Evolutionary conservation across 495 filamentous ascomycete species (phyloP).

Genomic region (Parathielavia appendiculata): DNA sequence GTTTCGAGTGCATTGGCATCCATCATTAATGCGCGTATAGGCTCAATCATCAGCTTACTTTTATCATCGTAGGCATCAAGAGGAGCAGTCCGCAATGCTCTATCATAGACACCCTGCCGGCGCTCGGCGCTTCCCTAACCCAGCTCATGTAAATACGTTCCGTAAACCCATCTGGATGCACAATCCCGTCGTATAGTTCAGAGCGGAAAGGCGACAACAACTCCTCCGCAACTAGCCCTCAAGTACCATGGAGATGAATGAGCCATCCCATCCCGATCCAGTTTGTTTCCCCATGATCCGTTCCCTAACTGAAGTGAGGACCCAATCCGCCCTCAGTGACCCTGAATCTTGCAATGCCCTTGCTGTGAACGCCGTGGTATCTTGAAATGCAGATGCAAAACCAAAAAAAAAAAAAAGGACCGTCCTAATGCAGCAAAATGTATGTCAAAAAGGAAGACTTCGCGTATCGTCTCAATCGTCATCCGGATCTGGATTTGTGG

Average conservation of each 20-base stretch:
- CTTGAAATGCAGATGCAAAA: conserved; percentile 25
- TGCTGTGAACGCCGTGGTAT: conserved; percentile 32
- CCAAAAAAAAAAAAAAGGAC: not conserved
- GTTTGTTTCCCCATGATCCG: not conserved
- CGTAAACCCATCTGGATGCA: too few relatives aligned
- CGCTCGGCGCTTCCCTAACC: too few relatives aligned
- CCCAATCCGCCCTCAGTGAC: not conserved
- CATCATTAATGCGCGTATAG: too few relatives aligned
- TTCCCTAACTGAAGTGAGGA: not conserved
- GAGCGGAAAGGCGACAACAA: too few relatives aligned
- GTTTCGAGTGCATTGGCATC: too few relatives aligned
- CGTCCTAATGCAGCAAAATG: not conserved
- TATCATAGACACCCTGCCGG: too few relatives aligned
- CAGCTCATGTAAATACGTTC: too few relatives aligned
- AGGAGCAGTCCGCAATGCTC: too few relatives aligned
- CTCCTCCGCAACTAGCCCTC: too few relatives aligned
- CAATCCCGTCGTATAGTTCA: too few relatives aligned
- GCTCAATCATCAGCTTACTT: too few relatives aligned
- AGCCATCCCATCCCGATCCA: not conserved
- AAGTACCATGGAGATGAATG: not conserved
- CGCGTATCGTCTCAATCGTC: conserved; percentile 26
- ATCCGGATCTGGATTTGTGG: conserved; percentile 48
- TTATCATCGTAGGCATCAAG: too few relatives aligned
- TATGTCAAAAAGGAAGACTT: not conserved
- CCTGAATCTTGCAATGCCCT: conserved; percentile 6